Percentiles rank a stretch among this genome's conserved stretches.
Conservation (phyloP, 176 grass and related monocot genomes). For the Ensete glaucum region DNA sequence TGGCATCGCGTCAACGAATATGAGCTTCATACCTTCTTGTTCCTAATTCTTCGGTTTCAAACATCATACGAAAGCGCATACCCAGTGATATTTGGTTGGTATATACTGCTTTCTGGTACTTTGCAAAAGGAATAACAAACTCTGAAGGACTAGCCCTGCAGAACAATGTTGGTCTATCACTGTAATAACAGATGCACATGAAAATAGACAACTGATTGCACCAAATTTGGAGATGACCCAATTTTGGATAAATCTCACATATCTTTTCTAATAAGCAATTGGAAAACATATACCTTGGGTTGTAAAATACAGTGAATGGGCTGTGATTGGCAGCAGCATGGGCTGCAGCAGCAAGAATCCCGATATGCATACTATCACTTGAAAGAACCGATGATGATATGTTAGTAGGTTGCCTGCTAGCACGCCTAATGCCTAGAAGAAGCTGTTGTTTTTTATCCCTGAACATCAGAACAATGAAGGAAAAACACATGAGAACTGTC, state of each 20-base stretch:
- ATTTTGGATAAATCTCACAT: constrained; percentile 5
- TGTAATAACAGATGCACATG: neutral
- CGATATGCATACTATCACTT: constrained; percentile 94
- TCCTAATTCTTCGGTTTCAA: constrained; percentile 79
- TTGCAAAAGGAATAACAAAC: constrained; percentile 72
- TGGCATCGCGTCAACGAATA: constrained; percentile 6
- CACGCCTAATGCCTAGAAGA: constrained; percentile 67
- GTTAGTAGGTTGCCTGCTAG: constrained; percentile 55
- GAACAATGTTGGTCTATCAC: constrained; percentile 30
- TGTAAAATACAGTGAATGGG: constrained; percentile 88
- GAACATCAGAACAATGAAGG: constrained; percentile 1
- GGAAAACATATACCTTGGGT: constrained; percentile 42
- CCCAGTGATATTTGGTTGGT: constrained; percentile 65
- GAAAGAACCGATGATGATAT: constrained; percentile 84
- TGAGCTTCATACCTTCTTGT: constrained; percentile 44
- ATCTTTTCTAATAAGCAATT: neutral
- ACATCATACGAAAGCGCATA: constrained; percentile 88
- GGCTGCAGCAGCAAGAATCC: constrained; percentile 82
- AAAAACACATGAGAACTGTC: neutral
- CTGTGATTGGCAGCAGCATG: constrained; percentile 74
- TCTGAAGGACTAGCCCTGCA: constrained; percentile 81
- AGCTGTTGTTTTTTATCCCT: constrained; percentile 76
- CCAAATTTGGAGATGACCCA: neutral
- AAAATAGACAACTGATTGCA: neutral
- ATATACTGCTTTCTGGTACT: constrained; percentile 77